Base-by-base conservation (phyloP, 2,329 filamentous ascomycete species). In the Bretziella fagacearum region DNA sequence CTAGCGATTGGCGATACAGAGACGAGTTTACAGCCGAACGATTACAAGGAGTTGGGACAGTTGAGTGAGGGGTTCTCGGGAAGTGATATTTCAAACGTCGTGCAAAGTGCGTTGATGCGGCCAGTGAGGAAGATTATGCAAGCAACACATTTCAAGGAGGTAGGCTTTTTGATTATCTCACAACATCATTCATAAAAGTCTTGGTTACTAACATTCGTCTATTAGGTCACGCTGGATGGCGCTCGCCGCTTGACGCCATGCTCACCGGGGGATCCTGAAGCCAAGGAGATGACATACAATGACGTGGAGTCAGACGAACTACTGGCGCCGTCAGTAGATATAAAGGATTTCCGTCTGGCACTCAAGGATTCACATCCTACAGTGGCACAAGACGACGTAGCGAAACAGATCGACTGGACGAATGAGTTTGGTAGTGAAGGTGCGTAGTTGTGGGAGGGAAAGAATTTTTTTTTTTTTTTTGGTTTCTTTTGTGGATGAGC, bases 101-200 rank as follows among this genome's bases (percentile, higher is more conserved):
- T 96, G 17, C 91, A 98, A 62, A 84, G 93, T 60, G 91, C 91
- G 1, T 68, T 98, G 32, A 98, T 98, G 91, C 86, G 95, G 59
- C 93, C 91, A 1, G 84, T 98, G 52, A 74, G 91, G 52, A 93
- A 95, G 64, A 96, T 98, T 55, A 81, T 96, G 62, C 93, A 87
- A 53, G 89, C 91, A 15, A 98, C 91, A 46, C 91, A 98, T 66
- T 98, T 96, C 65, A 95, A 95, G 63, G 80, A 83, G 67, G 89
- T 89, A 68, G 37, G 65, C 62, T 37, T 1, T 18, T 10, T 10
- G 30, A 33, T 5, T 18, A 17, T 30, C 2, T 40, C 6, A 8
- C 27, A 13, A 5, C 22, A 35, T n/a, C 30, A 33, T 33, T 6
- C 5, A 30, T 30, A 30, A 36, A 6, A 22, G 5, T 30, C 17